phyloP scores from a whole-genome alignment of 345 rosid genomes.

The Alliaria petiolata region DNA sequence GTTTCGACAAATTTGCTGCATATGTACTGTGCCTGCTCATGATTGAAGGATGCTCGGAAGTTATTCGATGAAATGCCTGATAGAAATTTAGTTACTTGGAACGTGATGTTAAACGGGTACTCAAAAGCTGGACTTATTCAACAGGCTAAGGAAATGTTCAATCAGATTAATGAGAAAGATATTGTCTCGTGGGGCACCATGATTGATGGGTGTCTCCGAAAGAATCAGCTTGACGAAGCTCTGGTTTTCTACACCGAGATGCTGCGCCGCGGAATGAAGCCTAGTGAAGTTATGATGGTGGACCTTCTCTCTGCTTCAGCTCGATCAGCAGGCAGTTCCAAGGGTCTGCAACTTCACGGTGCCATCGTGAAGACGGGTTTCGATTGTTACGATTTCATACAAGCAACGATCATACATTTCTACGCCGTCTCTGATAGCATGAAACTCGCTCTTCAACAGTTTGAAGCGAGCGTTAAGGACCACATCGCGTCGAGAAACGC shows the following conservation, averaged over 20 bases:
- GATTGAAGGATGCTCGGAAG: conserved; percentile 50
- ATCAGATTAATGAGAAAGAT: conserved; percentile 57
- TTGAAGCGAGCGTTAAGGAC: conserved; percentile 46
- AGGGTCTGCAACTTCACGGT: conserved; percentile 63
- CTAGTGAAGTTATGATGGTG: conserved; percentile 66
- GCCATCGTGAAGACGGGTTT: conserved; percentile 56
- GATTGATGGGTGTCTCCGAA: conserved; percentile 56
- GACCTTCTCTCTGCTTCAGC: conserved; percentile 75
- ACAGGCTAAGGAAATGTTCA: conserved; percentile 53
- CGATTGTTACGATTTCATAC: conserved; percentile 56
- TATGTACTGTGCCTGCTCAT: conserved; percentile 57
- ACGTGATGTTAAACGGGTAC: conserved; percentile 85
- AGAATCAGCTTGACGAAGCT: conserved; percentile 53
- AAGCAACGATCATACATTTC: conserved; percentile 65
- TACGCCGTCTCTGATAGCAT: conserved; percentile 55
- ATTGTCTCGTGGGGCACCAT: conserved; percentile 78
- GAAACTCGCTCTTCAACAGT: conserved; percentile 55
- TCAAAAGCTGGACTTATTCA: conserved; percentile 64
- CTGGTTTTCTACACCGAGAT: conserved; percentile 46
- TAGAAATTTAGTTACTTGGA: conserved; percentile 68
- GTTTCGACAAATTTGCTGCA: conserved; percentile 66
- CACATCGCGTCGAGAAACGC: conserved; percentile 67
- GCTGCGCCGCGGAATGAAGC: conserved; percentile 42
- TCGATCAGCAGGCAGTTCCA: conserved; percentile 30
- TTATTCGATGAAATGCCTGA: conserved; percentile 69